These are phyloP conservation scores for Colletotrichum sublineola DNA, from an alignment of 2,329 filamentous ascomycete species.

Conservation along the genomic window DNA sequence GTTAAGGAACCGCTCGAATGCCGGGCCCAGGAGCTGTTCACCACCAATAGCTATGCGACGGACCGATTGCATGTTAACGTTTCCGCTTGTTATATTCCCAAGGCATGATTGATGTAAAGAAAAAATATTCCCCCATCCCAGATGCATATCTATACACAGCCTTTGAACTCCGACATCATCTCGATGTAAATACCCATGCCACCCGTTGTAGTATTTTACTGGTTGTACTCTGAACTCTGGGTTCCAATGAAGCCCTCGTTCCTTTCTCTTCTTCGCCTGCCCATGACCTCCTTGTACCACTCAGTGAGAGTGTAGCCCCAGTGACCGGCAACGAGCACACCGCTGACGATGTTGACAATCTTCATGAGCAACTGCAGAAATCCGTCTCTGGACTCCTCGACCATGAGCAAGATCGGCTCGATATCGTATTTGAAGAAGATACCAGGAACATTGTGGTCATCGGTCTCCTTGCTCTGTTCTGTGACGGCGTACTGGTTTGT, in stretches of 20 bases:
- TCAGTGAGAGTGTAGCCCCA: constrained; percentile 91
- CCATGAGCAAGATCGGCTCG: constrained; percentile 89
- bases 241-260: constrained; percentile 47
- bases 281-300: constrained; percentile 73
- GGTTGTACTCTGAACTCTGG: constrained; percentile 38
- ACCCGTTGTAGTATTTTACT: constrained; percentile 25
- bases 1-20: not conserved
- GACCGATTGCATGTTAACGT: not conserved
- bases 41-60: too few relatives aligned
- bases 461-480: constrained; percentile 80
- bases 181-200: constrained; percentile 5
- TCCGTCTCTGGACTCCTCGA: constrained; percentile 84
- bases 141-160: constrained; percentile 35
- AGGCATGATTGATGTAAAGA: constrained; percentile 13
- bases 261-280: constrained; percentile 61
- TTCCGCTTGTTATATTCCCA: constrained; percentile 8
- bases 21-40: not conserved
- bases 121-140: constrained; percentile 25
- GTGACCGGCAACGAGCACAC: constrained; percentile 91
- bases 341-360: constrained; percentile 90
- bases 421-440: constrained; percentile 99
- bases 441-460: constrained; percentile 82
- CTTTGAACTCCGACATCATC: constrained; percentile 35
- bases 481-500: constrained; percentile 99
- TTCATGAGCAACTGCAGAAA: constrained; percentile 82